Evolutionary conservation across 2,329 filamentous ascomycete genomes (phyloP).

Genomic region (Nothophaeocryptopus gaeumannii): DNA sequence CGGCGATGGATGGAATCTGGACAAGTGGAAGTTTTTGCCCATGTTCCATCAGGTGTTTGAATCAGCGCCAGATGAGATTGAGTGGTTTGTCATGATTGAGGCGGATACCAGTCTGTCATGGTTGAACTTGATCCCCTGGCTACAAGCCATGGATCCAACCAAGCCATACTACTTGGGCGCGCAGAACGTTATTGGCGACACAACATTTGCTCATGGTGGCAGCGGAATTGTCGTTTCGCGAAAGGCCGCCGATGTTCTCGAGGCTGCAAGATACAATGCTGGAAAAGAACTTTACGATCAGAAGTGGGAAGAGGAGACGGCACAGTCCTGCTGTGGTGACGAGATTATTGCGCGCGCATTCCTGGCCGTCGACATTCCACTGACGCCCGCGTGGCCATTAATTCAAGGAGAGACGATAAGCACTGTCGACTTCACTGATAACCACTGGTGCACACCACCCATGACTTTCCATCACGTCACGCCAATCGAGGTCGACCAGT

Average conservation of each 20-base stretch:
- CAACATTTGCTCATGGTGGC: constrained; percentile 44
- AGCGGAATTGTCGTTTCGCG: constrained; percentile 47
- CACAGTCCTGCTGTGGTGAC: constrained; percentile 55
- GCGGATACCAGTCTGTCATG: constrained; percentile 53
- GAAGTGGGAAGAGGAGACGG: constrained; percentile 44
- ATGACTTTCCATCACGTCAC: constrained; percentile 40
- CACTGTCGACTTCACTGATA: constrained; percentile 42
- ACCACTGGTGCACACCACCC: constrained; percentile 45
- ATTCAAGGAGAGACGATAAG: constrained; percentile 45
- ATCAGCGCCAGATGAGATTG: constrained; percentile 44
- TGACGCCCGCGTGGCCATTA: constrained; percentile 45
- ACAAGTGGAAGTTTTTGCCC: constrained; percentile 58
- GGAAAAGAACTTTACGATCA: constrained; percentile 36
- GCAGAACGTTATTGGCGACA: constrained; percentile 36
- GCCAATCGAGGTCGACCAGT: constrained; percentile 29
- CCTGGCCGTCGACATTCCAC: constrained; percentile 43
- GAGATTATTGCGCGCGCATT: constrained; percentile 52
- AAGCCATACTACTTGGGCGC: constrained; percentile 51
- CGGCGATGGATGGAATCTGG: constrained; percentile 50
- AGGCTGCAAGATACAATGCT: constrained; percentile 41
- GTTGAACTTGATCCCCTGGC: constrained; percentile 48
- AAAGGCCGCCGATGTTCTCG: constrained; percentile 36
- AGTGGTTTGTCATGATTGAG: constrained; percentile 58
- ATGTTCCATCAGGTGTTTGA: constrained; percentile 54
- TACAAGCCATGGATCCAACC: constrained; percentile 49